Conservation (phyloP, 1,284 basidiomycete genomes). For the Stereum hirsutum region DNA sequence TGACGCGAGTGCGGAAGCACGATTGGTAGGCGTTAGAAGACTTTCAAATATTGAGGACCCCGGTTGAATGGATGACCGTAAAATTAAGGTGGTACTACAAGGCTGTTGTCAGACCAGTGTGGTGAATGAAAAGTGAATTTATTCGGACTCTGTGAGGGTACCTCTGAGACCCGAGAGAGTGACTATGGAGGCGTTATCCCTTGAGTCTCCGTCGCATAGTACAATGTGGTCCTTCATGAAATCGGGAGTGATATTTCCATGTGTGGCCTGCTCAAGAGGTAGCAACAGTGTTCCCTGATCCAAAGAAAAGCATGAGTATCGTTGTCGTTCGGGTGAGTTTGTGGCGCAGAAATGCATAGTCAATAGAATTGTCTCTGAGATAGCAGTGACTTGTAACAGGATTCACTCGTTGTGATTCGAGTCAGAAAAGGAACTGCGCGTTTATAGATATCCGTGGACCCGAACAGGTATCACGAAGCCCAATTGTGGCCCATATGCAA, state of each 20-base stretch:
- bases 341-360: too few species aligned
- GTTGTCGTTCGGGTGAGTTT: too few species aligned
- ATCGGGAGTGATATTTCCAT: conserved; percentile 57
- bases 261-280: conserved; percentile 47
- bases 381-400: too few species aligned
- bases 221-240: conserved; percentile 75
- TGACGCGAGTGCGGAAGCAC: conserved; percentile 37
- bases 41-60: conserved; percentile 52
- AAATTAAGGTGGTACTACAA: conserved; percentile 45
- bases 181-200: conserved; percentile 43
- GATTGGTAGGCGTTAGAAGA: conserved; percentile 43
- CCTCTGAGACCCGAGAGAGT: conserved; percentile 80
- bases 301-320: too few species aligned
- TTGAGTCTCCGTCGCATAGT: conserved; percentile 42
- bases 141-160: conserved; percentile 42
- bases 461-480: too few species aligned
- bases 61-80: conserved; percentile 58
- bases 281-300: conserved; percentile 69
- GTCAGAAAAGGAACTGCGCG: too few species aligned
- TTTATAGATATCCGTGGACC: too few species aligned
- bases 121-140: conserved; percentile 3
- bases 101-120: background rate
- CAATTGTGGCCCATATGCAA: too few species aligned
- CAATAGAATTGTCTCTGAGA: too few species aligned
- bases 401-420: too few species aligned